Base-by-base conservation (phyloP, 108 stramenopile genomes). In the Nannochloropsis granulata region DNA sequence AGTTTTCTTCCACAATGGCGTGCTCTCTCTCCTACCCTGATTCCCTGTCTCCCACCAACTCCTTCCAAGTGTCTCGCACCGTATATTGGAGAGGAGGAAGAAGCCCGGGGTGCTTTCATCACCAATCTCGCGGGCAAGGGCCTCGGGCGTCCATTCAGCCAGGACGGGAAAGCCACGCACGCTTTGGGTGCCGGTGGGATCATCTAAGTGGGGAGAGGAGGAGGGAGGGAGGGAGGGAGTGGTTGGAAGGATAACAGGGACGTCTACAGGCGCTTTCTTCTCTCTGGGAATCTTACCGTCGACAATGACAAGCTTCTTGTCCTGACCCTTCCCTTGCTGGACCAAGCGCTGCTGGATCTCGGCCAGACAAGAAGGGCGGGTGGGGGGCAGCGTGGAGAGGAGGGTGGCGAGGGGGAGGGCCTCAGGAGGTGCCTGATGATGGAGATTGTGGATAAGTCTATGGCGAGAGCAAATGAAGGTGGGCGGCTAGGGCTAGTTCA, bases 101-200 rank as follows among this genome's bases (percentile, higher is more conserved):
- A 91, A 91, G 21, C 87, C 80, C 13, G 90, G 84, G 2, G 88
- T 80, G 23, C 46, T 84, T 25, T 84, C 83, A n/a, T 56, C 81
- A 19, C 43, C 25, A 12, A 91, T 82, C 25, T 88, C 88, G 25
- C 79, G 23, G 34, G 71, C 78, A 13, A 90, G 44, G 23, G 83
- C 88, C 43, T 81, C 85, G 0, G 78, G 78, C 56, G 56, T 71
- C 88, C 89, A 91, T 79, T 85, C 23, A 13, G 89, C 83, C 82
- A 87, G 79, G 13, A 91, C 85, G n/a, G 83, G 83, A 12, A 88
- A 82, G 44, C 85, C 86, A 43, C 89, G 85, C 34, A 91, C 89
- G 23, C 88, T 89, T 44, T 91, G 90, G 5, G 89, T 86, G 44
- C 90, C 90, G 0, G 90, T 91, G 19, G 90, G 90, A 82, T 91